Percentiles rank a stretch among this genome's conserved stretches.
phyloP scores from a whole-genome alignment of 495 filamentous ascomycete genomes.

The Bacidia rubella region DNA sequence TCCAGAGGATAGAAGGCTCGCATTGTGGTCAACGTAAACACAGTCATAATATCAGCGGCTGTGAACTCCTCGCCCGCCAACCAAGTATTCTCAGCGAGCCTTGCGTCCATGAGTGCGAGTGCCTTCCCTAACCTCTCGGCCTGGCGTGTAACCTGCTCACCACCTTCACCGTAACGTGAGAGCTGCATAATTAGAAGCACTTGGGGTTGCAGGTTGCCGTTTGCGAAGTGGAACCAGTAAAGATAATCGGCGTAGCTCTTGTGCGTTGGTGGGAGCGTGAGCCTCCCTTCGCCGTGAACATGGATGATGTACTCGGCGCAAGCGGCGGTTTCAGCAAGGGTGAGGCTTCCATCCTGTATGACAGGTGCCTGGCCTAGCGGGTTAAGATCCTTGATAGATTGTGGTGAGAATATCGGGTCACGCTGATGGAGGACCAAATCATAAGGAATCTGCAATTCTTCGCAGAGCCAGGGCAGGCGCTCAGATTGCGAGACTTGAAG shows the following conservation, averaged over 20 bases:
- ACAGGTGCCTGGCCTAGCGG: constrained; percentile 41
- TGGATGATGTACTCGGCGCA: constrained; percentile 44
- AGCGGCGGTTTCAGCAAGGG: constrained; percentile 41
- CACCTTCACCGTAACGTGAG: constrained; percentile 10
- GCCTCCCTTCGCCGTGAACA: constrained; percentile 32
- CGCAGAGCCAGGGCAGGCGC: constrained; percentile 48
- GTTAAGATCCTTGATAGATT: constrained; percentile 38
- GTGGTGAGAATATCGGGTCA: constrained; percentile 36
- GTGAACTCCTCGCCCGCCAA: constrained; percentile 48
- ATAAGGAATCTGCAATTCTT: constrained; percentile 46
- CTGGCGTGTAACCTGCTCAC: constrained; percentile 12
- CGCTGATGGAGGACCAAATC: constrained; percentile 36
- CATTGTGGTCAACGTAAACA: constrained; percentile 42
- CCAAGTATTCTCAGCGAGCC: constrained; percentile 32
- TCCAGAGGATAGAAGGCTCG: constrained; percentile 34
- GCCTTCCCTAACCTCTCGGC: constrained; percentile 8
- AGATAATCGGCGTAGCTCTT: constrained; percentile 40
- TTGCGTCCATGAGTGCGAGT: constrained; percentile 29
- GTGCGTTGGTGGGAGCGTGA: constrained; percentile 30
- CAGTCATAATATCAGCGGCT: constrained; percentile 46
- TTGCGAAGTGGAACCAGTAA: constrained; percentile 49
- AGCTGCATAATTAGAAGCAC: constrained; percentile 31
- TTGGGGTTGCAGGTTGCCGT: constrained; percentile 37
- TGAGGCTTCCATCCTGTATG: constrained; percentile 37
- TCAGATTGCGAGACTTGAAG: constrained; percentile 44